Evolutionary conservation across 2,329 filamentous ascomycete species (phyloP).

Genomic region (Penicillium sp.): DNA sequence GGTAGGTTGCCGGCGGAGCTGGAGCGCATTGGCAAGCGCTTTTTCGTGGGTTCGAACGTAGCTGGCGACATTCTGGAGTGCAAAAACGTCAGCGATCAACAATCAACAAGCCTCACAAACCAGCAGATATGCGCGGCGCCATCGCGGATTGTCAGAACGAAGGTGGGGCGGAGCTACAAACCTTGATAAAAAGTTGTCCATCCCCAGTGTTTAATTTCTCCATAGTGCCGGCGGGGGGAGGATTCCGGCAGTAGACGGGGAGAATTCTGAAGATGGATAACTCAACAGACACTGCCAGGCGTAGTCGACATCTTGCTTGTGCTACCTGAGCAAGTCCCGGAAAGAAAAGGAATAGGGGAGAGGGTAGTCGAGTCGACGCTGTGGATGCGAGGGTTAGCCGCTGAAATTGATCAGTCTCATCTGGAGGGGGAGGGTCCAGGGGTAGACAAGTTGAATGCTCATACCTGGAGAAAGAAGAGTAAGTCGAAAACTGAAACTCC

Average conservation of each 20-base stretch:
- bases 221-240: conserved; percentile 38
- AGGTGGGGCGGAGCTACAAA: conserved; percentile 17
- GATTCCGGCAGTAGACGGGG: conserved; percentile 29
- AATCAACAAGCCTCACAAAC: background rate
- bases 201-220: conserved; percentile 54
- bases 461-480: conserved; percentile 2
- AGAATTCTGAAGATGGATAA: conserved; percentile 39
- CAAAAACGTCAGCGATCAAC: conserved; percentile 4
- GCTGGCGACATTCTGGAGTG: conserved; percentile 79
- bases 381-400: conserved; percentile 7
- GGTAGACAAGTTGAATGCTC: background rate
- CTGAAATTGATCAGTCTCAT: conserved; percentile 1
- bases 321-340: conserved; percentile 15
- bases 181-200: conserved; percentile 53
- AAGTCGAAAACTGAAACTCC: conserved; percentile 1
- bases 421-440: background rate
- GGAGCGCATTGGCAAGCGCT: conserved; percentile 91
- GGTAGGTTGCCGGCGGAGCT: conserved; percentile 71
- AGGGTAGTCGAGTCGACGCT: conserved; percentile 8
- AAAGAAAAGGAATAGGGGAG: conserved; percentile 8
- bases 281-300: conserved; percentile 35
- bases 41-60: conserved; percentile 98
- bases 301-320: conserved; percentile 39
- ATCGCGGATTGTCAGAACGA: background rate
- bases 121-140: background rate